Evolutionary conservation across 352 stramenopile species (phyloP).

Genomic region (Phytophthora sp.): DNA sequence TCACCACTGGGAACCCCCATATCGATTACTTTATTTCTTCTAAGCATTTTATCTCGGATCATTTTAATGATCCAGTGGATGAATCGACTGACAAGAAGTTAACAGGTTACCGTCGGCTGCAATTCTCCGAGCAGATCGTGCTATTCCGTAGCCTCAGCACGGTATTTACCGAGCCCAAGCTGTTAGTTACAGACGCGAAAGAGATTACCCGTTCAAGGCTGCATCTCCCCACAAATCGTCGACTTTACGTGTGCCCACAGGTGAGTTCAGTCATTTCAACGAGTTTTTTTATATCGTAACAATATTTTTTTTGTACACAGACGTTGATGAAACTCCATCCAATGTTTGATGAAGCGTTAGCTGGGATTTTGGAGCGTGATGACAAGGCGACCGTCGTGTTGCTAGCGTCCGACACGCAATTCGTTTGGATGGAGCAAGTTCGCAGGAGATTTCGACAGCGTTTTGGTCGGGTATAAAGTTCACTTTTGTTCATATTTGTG

Average conservation of each 20-base stretch:
- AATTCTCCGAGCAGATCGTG: slow-evolving; percentile 76
- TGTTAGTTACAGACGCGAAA: slow-evolving; percentile 16
- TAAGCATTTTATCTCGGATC: slow-evolving; percentile 49
- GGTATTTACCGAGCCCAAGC: slow-evolving; percentile 49
- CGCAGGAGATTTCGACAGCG: slow-evolving; percentile 43
- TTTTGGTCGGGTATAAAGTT: slow-evolving; percentile 39
- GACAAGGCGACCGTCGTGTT: slow-evolving; percentile 48
- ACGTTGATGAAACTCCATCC: slow-evolving; percentile 76
- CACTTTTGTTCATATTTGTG: too few relatives aligned
- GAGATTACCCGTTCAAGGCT: slow-evolving; percentile 43
- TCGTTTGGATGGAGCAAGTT: slow-evolving; percentile 62
- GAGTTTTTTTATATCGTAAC: not conserved
- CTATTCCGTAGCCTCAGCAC: slow-evolving; percentile 72
- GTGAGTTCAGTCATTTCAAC: too few relatives aligned
- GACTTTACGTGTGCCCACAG: slow-evolving; percentile 64
- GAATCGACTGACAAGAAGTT: not conserved
- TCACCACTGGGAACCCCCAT: slow-evolving; percentile 67
- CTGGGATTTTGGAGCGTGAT: slow-evolving; percentile 47
- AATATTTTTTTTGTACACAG: slow-evolving; percentile 22
- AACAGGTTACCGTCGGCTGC: slow-evolving; percentile 36
- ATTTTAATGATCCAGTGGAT: slow-evolving; percentile 20
- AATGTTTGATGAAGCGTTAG: slow-evolving; percentile 54
- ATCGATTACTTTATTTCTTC: slow-evolving; percentile 90
- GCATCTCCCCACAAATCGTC: slow-evolving; percentile 46
- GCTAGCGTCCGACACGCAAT: slow-evolving; percentile 51